Percentiles rank a stretch among this genome's conserved stretches.
Evolutionary conservation across 2,329 filamentous ascomycete genomes (phyloP).

Genomic region (Phyllosticta ampelicida): DNA sequence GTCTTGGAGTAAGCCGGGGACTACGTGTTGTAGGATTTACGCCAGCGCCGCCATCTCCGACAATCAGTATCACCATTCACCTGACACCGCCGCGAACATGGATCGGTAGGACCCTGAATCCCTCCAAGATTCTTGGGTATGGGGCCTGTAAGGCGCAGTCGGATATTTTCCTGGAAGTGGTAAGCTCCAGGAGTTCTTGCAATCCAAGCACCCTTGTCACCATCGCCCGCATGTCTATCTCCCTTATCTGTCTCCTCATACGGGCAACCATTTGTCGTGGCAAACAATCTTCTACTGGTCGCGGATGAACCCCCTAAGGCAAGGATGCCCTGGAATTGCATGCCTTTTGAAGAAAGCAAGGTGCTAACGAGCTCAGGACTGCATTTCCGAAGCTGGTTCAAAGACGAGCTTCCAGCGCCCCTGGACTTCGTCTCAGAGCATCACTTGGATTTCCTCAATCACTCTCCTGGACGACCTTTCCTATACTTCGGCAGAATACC

Average conservation of each 20-base stretch:
- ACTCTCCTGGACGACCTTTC: background rate
- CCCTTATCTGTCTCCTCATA: background rate
- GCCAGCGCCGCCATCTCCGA: background rate
- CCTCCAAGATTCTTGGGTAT: background rate
- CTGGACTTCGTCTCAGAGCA: background rate
- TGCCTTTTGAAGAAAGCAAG: background rate
- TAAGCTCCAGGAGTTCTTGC: background rate
- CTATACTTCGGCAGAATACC: background rate
- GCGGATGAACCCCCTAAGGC: background rate
- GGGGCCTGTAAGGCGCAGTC: background rate
- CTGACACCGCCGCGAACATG: background rate
- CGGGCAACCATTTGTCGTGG: background rate
- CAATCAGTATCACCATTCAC: background rate
- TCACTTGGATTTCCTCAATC: background rate
- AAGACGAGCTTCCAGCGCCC: background rate
- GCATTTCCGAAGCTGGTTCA: background rate
- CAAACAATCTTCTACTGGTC: background rate
- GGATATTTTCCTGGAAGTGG: background rate
- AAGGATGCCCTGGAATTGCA: background rate
- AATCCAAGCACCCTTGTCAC: background rate
- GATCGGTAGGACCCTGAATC: background rate
- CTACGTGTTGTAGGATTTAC: background rate
- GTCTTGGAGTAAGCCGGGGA: background rate
- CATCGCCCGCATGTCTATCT: background rate
- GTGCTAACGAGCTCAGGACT: background rate